Conservation (phyloP, 345 rosid genomes). For the Rhodamnia rubescens region DNA sequence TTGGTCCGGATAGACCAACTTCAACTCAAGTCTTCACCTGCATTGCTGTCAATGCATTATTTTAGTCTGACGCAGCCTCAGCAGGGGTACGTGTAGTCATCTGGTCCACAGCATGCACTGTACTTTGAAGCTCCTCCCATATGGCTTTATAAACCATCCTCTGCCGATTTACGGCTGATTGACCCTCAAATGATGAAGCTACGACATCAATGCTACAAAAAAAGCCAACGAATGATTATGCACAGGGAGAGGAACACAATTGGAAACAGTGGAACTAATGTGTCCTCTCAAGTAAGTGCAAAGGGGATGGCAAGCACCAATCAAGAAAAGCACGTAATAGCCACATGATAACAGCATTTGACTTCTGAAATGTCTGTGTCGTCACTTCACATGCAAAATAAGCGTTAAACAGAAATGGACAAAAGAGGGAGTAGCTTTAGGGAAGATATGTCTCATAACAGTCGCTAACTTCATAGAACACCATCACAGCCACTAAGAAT, state of each 20-base stretch:
- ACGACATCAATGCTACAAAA: slow-evolving; percentile 72
- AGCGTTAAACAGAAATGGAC: not conserved
- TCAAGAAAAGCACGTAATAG: not conserved
- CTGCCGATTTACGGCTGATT: slow-evolving; percentile 83
- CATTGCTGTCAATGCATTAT: not conserved
- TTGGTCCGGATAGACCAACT: not conserved
- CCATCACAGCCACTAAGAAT: not conserved
- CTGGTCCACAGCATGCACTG: slow-evolving; percentile 89
- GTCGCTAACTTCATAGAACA: not conserved
- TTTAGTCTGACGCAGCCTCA: slow-evolving; percentile 11
- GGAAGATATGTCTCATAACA: not conserved
- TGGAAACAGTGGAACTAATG: not conserved
- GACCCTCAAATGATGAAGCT: slow-evolving; percentile 73
- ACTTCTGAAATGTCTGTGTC: not conserved
- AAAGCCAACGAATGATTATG: not conserved
- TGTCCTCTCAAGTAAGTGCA: not conserved
- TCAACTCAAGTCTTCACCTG: not conserved
- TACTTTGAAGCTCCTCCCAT: slow-evolving; percentile 97
- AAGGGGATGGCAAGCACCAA: not conserved
- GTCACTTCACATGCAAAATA: not conserved
- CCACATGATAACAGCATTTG: not conserved
- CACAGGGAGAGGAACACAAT: not conserved
- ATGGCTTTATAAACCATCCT: slow-evolving; percentile 97
- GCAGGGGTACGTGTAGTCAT: slow-evolving; percentile 86
- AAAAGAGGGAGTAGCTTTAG: not conserved